Percentiles rank a stretch among this genome's conserved stretches.
phyloP scores from a whole-genome alignment of 306 rosid species.

The Pachyrhizus erosus region DNA sequence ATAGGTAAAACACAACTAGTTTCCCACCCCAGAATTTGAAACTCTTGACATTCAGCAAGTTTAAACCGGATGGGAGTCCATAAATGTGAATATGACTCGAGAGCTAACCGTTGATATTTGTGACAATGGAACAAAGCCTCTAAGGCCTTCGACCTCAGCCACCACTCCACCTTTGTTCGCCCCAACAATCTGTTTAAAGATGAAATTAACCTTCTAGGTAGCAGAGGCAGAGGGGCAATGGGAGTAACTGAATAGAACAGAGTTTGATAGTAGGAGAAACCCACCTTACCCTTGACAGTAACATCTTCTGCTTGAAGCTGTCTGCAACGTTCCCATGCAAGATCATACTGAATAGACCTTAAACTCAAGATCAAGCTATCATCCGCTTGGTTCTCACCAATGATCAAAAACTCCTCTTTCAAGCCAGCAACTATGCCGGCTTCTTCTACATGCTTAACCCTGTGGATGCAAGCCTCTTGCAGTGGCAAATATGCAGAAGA shows the following conservation, averaged over 20 bases:
- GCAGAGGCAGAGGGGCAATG: not conserved
- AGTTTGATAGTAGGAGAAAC: slow-evolving; percentile 47
- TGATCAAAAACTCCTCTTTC: slow-evolving; percentile 75
- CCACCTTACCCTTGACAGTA: slow-evolving; percentile 80
- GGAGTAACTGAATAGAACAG: not conserved
- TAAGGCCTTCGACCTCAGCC: slow-evolving; percentile 89
- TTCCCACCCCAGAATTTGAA: too few relatives aligned
- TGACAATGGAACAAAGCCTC: slow-evolving; percentile 96
- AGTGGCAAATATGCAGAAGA: slow-evolving; percentile 79
- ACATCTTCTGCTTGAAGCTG: slow-evolving; percentile 92
- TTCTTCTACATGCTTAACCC: slow-evolving; percentile 71
- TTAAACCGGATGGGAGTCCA: slow-evolving; percentile 4
- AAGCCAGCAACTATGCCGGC: slow-evolving; percentile 76
- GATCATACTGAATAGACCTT: slow-evolving; percentile 68
- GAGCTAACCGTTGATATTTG: slow-evolving; percentile 86
- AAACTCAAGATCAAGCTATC: slow-evolving; percentile 83
- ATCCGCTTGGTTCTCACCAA: slow-evolving; percentile 74
- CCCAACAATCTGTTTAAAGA: slow-evolving; percentile 67
- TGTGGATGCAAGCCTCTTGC: slow-evolving; percentile 73
- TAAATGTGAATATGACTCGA: slow-evolving; percentile 33
- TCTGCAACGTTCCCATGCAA: slow-evolving; percentile 91
- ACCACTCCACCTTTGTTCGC: slow-evolving; percentile 95
- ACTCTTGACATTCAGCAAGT: slow-evolving; percentile 13
- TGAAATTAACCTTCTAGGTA: slow-evolving; percentile 22
- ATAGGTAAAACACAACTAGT: slow-evolving; percentile 17